Evolutionary conservation across 2,329 filamentous ascomycete genomes (phyloP).

Genomic region (Lachnellula cervina): DNA sequence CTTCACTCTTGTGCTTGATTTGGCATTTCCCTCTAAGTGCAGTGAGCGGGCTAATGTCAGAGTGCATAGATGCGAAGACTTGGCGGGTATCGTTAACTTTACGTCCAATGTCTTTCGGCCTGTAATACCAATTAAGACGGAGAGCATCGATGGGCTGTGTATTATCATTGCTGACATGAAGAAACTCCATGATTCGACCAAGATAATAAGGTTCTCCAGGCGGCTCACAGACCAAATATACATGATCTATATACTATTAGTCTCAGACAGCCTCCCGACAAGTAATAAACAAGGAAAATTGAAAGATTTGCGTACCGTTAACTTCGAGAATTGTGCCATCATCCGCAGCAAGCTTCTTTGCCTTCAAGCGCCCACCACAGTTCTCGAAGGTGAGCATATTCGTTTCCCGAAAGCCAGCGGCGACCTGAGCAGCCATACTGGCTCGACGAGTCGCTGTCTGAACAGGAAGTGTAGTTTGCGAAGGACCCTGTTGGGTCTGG

Average conservation of each 20-base stretch:
- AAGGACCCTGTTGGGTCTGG: conserved; percentile 8
- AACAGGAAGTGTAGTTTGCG: conserved; percentile 7
- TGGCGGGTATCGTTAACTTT: conserved; percentile 86
- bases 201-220: conserved; percentile 97
- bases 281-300: not conserved
- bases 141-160: conserved; percentile 75
- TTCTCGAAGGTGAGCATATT: conserved; percentile 89
- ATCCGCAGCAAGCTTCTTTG: conserved; percentile 79
- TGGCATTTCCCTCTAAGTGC: conserved; percentile 90
- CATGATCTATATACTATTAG: conserved; percentile 56
- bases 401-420: conserved; percentile 47
- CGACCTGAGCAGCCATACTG: conserved; percentile 16
- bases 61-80: conserved; percentile 97
- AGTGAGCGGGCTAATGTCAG: conserved; percentile 87
- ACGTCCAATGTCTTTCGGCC: conserved; percentile 90
- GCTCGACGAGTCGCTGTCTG: conserved; percentile 16
- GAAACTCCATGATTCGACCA: conserved; percentile 96
- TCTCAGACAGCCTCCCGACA: not conserved
- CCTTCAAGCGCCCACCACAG: conserved; percentile 61
- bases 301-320: conserved; percentile 65
- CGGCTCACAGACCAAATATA: conserved; percentile 95
- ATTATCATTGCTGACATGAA: conserved; percentile 72
- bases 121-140: conserved; percentile 97
- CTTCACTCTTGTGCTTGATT: conserved; percentile 84
- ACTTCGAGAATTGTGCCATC: conserved; percentile 78